phyloP scores from a whole-genome alignment of 148 eudicot species.

The Fagopyrum homotropicum region DNA sequence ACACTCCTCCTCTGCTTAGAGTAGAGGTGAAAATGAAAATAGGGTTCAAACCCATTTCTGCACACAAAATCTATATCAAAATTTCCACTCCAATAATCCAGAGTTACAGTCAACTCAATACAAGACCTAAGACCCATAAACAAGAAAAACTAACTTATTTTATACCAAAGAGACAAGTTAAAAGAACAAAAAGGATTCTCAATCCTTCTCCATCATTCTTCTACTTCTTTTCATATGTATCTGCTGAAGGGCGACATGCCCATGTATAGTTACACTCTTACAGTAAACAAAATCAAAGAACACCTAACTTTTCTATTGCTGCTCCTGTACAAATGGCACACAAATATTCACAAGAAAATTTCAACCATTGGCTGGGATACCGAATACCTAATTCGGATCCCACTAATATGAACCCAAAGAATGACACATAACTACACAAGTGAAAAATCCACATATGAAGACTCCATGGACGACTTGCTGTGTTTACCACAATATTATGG shows the following conservation, averaged over 20 bases:
- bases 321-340: conserved; percentile 51
- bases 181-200: conserved; percentile 32
- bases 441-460: conserved; percentile 19
- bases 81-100: conserved; percentile 9
- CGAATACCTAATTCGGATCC: conserved; percentile 44
- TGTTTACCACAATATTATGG: conserved; percentile 40
- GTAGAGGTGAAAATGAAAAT: background rate
- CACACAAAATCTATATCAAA: background rate
- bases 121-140: background rate
- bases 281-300: background rate
- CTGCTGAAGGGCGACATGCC: conserved; percentile 60
- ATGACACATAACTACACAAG: conserved; percentile 15
- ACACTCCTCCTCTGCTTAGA: too few relatives aligned
- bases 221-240: conserved; percentile 23
- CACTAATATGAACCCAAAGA: conserved; percentile 39
- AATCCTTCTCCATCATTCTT: conserved; percentile 36
- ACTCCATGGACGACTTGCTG: conserved; percentile 21
- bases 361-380: conserved; percentile 22
- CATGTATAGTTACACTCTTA: conserved; percentile 58
- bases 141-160: background rate
- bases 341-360: conserved; percentile 18
- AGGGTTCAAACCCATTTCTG: background rate
- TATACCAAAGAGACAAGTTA: conserved; percentile 15
- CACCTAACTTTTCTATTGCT: conserved; percentile 16
- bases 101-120: background rate